phyloP scores from a whole-genome alignment of 306 rosid genomes.

The Spatholobus suberectus region DNA sequence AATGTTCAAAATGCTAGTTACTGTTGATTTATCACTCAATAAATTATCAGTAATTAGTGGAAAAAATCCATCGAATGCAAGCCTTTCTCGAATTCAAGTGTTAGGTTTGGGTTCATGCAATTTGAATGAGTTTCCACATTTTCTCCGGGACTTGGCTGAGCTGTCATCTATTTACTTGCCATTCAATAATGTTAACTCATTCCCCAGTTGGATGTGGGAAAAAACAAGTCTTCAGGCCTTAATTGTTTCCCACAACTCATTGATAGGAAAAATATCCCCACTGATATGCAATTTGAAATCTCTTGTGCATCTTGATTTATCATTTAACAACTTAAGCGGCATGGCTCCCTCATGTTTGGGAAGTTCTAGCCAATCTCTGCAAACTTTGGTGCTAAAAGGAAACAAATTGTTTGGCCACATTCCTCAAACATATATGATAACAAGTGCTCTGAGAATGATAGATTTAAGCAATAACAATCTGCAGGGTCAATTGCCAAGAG shows the following conservation, averaged over 20 bases:
- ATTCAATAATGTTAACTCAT: background rate
- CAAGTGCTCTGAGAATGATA: background rate
- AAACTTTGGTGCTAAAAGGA: background rate
- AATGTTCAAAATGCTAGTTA: background rate
- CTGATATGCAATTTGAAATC: conserved; percentile 36
- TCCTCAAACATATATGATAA: conserved; percentile 13
- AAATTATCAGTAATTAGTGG: background rate
- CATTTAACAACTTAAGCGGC: conserved; percentile 24
- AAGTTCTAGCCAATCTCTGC: background rate
- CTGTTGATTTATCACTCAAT: background rate
- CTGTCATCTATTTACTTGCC: background rate
- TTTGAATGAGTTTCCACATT: conserved; percentile 4
- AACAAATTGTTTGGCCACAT: conserved; percentile 28
- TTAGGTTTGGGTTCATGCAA: background rate
- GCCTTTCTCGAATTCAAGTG: background rate
- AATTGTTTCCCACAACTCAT: background rate
- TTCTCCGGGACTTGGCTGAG: background rate
- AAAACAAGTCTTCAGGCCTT: background rate
- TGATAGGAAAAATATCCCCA: conserved; percentile 32
- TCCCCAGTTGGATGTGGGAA: conserved; percentile 34
- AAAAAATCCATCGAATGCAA: background rate
- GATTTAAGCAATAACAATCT: conserved; percentile 36
- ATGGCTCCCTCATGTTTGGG: conserved; percentile 36
- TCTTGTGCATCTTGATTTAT: conserved; percentile 27
- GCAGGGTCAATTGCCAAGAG: conserved; percentile 46